These are phyloP conservation scores for Echeveria elegans DNA, from an alignment of 164 flowering plant species.

Conservation along the genomic window DNA sequence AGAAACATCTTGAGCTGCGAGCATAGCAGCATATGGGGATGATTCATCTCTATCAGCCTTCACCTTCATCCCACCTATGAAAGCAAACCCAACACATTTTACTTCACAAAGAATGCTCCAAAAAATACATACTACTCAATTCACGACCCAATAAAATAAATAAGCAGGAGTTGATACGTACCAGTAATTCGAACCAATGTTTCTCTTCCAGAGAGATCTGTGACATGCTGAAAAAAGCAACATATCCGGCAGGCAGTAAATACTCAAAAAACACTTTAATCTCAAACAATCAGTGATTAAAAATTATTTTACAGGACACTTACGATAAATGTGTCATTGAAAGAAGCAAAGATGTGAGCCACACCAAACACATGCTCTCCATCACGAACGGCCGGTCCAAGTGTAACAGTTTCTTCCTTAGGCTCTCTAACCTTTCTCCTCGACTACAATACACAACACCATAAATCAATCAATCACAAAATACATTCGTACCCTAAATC, in stretches of 20 bases:
- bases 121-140: too few relatives aligned
- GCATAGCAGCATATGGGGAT: slow-evolving; percentile 90
- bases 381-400: slow-evolving; percentile 67
- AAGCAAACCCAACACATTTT: too few relatives aligned
- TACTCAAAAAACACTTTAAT: background rate
- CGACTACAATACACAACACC: background rate
- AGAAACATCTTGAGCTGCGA: slow-evolving; percentile 88
- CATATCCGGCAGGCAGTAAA: too few relatives aligned
- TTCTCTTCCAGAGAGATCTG: slow-evolving; percentile 81
- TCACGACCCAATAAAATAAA: too few relatives aligned
- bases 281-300: background rate
- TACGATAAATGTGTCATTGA: slow-evolving; percentile 86
- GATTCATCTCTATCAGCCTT: slow-evolving; percentile 92
- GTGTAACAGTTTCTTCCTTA: slow-evolving; percentile 66
- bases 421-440: slow-evolving; percentile 60
- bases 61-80: slow-evolving; percentile 96
- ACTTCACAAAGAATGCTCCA: too few relatives aligned
- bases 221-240: slow-evolving; percentile 57
- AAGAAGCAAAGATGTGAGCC: slow-evolving; percentile 81
- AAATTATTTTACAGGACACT: slow-evolving; percentile 17
- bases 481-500: background rate
- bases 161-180: slow-evolving; percentile 10
- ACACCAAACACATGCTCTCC: slow-evolving; percentile 89
- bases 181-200: slow-evolving; percentile 82
- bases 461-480: background rate